Evolutionary conservation across 306 rosid genomes (phyloP).

Genomic region (Quercus berberidifolia): DNA sequence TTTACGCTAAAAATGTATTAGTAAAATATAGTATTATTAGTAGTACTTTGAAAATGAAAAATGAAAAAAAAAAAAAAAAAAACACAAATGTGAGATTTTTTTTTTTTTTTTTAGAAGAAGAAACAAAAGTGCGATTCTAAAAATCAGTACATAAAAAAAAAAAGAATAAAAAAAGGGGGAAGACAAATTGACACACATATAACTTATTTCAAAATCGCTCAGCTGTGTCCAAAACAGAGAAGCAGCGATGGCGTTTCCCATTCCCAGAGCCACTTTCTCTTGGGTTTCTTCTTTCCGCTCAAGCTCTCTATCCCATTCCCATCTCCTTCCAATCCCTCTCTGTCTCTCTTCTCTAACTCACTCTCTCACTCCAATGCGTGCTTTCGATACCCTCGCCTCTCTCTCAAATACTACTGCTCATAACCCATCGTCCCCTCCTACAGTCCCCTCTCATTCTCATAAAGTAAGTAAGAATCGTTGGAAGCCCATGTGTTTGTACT

Average conservation of each 20-base stretch:
- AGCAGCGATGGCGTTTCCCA: conserved; percentile 36
- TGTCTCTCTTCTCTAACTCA: conserved; percentile 12
- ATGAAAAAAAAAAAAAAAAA: too few relatives aligned
- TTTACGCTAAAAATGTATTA: too few relatives aligned
- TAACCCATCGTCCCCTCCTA: conserved; percentile 22
- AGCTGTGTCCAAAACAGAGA: neutral
- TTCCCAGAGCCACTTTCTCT: conserved; percentile 34
- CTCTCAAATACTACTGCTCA: conserved; percentile 35
- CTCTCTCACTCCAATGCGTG: conserved; percentile 26
- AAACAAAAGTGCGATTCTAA: too few relatives aligned
- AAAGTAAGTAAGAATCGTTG: conserved; percentile 33
- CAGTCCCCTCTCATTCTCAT: conserved; percentile 5
- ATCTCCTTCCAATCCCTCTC: conserved; percentile 16
- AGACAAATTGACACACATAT: too few relatives aligned
- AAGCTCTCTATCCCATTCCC: conserved; percentile 26
- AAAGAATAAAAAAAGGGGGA: too few relatives aligned
- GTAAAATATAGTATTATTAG: too few relatives aligned
- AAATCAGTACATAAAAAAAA: too few relatives aligned
- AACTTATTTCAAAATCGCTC: neutral
- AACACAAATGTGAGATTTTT: too few relatives aligned
- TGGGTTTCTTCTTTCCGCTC: conserved; percentile 28
- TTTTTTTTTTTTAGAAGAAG: too few relatives aligned
- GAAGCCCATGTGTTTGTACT: conserved; percentile 83
- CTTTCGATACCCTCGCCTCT: conserved; percentile 36
- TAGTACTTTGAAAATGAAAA: too few relatives aligned